Conservation (phyloP, 306 rosid genomes). For the Trichosanthes cucumerina region DNA sequence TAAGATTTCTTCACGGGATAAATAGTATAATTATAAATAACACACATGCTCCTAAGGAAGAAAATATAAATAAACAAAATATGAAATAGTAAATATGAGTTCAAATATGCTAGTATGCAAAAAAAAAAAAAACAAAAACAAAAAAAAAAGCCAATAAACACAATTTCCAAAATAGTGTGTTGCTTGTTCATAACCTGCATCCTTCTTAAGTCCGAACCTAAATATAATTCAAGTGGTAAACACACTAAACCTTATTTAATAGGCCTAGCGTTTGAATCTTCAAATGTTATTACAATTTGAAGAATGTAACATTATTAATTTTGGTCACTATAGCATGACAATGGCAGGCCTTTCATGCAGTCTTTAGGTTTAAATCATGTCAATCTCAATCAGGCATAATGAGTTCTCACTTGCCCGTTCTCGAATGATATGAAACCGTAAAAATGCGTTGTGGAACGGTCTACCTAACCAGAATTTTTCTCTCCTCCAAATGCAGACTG, state of each 20-base stretch:
- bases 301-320: neutral
- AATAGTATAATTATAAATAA: no score
- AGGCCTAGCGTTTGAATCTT: neutral
- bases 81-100: no score
- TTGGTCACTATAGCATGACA: neutral
- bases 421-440: neutral
- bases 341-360: neutral
- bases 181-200: no score
- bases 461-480: conserved; percentile 55
- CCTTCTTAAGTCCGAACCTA: neutral
- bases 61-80: no score
- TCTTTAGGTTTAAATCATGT: neutral
- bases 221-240: no score
- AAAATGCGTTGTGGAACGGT: neutral
- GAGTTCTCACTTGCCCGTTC: neutral
- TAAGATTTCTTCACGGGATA: no score
- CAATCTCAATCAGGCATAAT: neutral
- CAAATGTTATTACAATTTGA: neutral
- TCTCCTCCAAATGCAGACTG: conserved; percentile 83
- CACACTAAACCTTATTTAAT: neutral
- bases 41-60: no score
- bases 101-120: no score
- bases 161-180: no score
- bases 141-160: no score
- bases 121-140: no score